Evolutionary conservation across 2,329 filamentous ascomycete genomes (phyloP), one percentile per base, ranked within the genome.

Genomic region (Waltergamsia citrina): DNA sequence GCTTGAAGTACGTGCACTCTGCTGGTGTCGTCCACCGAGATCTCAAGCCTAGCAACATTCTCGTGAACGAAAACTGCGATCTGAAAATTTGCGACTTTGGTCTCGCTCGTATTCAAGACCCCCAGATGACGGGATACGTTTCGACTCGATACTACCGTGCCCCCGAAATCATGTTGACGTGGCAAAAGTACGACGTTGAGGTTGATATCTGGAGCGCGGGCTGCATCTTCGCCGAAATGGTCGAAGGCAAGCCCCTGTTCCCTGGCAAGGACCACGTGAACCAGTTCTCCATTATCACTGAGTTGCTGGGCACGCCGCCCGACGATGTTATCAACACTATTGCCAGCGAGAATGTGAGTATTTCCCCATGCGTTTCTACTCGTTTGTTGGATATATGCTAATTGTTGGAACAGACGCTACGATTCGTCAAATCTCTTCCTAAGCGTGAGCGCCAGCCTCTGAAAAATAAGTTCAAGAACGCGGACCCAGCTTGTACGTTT

Each of bases 21-120:
- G 92, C 92, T 33, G 92, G 92, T 48, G 92, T 98, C 39, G 90
- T 98, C 32, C 92, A 98, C 60, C 85, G 92, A 45, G 92, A 98
- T 58, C 69, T 98, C 49, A 98, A 98, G 66, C 92, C 92, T 35
- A 94, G 87, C 70, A 98, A 98, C 65, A 98, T 98, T 51, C 76
- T 98, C 39, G 90, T 98, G 62, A 98, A 98, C 65, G 92, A 98
- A 66, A 98, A 98, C 64, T 98, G 92, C 65, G 92, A 98, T 63
- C 67, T 98, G 50, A 98, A 98, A 69, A 98, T 98, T 60, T 98
- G 92, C 71, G 92, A 98, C 59, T 98, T 98, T 51, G 92, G 92
- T 45, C 72, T 98, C 40, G 92, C 92, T 35, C 85, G 92, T 60
- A 94, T 98, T 51, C 92, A 98, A 59, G 92, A 98, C 54, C 92